phyloP scores from a whole-genome alignment of 768 basidiomycete species.

The Xerocomus potaroensis region DNA sequence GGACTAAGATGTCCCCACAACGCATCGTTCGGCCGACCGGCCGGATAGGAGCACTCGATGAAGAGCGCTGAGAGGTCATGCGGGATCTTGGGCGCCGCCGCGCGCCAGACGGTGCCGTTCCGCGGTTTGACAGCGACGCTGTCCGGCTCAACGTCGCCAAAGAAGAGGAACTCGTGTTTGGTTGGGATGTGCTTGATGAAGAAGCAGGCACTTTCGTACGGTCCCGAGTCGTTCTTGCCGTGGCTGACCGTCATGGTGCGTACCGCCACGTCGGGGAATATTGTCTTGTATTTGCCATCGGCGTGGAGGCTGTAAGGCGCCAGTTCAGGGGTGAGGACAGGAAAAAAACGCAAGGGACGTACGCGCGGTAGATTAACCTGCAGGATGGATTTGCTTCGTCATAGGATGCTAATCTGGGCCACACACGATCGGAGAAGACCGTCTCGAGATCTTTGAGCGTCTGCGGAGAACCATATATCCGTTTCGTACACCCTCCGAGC shows the following conservation, averaged over 20 bases:
- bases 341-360: slow-evolving; percentile 26
- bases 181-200: slow-evolving; percentile 70
- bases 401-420: slow-evolving; percentile 83
- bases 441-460: slow-evolving; percentile 66
- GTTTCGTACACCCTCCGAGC: slow-evolving; percentile 54
- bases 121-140: slow-evolving; percentile 55
- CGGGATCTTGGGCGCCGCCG: slow-evolving; percentile 73
- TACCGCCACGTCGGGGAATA: slow-evolving; percentile 57
- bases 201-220: slow-evolving; percentile 79
- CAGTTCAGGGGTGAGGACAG: background rate
- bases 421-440: slow-evolving; percentile 73
- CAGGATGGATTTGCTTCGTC: slow-evolving; percentile 55
- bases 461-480: slow-evolving; percentile 55
- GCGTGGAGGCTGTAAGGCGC: slow-evolving; percentile 36
- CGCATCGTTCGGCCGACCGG: slow-evolving; percentile 58
- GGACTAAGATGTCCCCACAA: slow-evolving; percentile 89
- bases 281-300: slow-evolving; percentile 48
- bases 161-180: slow-evolving; percentile 78
- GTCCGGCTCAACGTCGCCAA: slow-evolving; percentile 93
- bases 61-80: slow-evolving; percentile 73
- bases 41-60: slow-evolving; percentile 91
- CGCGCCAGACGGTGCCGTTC: slow-evolving; percentile 74
- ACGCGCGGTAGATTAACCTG: slow-evolving; percentile 64
- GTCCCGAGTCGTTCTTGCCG: slow-evolving; percentile 51
- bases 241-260: slow-evolving; percentile 69